Base-by-base conservation (phyloP, 305 asterid species). In the Fraxinus paxiana region DNA sequence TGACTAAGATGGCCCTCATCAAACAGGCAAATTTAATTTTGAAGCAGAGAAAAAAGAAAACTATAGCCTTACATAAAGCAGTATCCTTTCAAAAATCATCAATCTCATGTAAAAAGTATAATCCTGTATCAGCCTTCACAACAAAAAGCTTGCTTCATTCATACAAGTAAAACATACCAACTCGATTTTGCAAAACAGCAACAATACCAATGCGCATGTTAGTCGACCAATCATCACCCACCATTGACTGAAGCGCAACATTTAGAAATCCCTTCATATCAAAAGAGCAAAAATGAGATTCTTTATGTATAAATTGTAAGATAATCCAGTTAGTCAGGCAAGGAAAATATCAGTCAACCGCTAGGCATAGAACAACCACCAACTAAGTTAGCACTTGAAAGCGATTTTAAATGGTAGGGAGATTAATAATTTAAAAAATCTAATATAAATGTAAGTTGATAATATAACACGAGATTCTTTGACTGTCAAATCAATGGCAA, bases 171-270 rank as follows among this genome's bases (percentile, higher is more conserved):
- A 79, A 80, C 92, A 56, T 92, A 92, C 99, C 99, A 5, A 92
- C 97, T 78, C 97, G 92, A 84, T 91, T 96, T 82, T 92, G 96
- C 85, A 96, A 85, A 86, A 96, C 87, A 83, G 89, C 92, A 84
- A 92, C 90, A 75, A 92, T 80, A 77, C 99, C 99, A 78, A 82
- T 83, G 31, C 92, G 97, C 79, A 92, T 83, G 84, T 87, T 80
- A 81, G 78, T 87, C 48, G 91, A 83, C 97, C 97, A 96, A 72
- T 74, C 90, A 78, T 61, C 83, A 59, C 75, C 80, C 73, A 9
- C 51, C 83, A 81, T 82, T 63, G 90, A 88, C 75, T 81, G 84
- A 77, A 96, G 97, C 3, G 83, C 82, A 56, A 85, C 86, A 79
- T 81, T 82, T 38, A 94, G 78, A 80, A 89, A 83, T 84, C 83